Percentiles rank a stretch among this genome's conserved stretches.
Evolutionary conservation across 2,329 filamentous ascomycete species (phyloP).

Genomic region (Tolypocladium capitatum): DNA sequence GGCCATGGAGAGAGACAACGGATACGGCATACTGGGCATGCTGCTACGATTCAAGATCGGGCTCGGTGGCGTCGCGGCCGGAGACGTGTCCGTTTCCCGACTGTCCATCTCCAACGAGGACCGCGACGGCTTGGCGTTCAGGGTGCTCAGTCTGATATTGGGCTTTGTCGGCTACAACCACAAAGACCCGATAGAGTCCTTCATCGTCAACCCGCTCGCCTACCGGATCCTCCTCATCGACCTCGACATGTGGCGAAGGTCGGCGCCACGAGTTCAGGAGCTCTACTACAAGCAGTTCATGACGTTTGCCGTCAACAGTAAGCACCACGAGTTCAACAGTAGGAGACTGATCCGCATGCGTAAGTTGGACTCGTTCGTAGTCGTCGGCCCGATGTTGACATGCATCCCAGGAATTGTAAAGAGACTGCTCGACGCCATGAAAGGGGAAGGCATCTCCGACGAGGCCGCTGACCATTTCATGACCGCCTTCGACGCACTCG

Average conservation of each 20-base stretch:
- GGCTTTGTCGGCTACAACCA: conserved; percentile 82
- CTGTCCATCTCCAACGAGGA: conserved; percentile 37
- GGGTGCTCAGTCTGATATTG: conserved; percentile 65
- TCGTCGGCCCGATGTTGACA: conserved; percentile 5
- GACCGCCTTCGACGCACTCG: conserved; percentile 62
- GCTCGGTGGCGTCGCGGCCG: conserved; percentile 21
- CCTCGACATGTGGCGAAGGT: conserved; percentile 82
- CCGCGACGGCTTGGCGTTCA: conserved; percentile 40
- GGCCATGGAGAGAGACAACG: conserved; percentile 92
- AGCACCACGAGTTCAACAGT: conserved; percentile 84
- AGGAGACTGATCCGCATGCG: conserved; percentile 80
- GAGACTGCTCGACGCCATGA: conserved; percentile 77
- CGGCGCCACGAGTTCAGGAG: conserved; percentile 62
- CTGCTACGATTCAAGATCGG: conserved; percentile 75
- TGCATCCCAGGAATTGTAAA: conserved; percentile 63
- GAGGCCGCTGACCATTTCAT: conserved; percentile 67
- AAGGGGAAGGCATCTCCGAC: conserved; percentile 63
- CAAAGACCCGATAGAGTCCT: conserved; percentile 66
- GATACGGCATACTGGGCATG: conserved; percentile 77
- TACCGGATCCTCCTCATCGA: conserved; percentile 89
- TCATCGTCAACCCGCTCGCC: conserved; percentile 90
- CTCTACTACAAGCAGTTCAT: conserved; percentile 90
- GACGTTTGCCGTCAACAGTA: conserved; percentile 78
- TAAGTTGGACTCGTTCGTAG: conserved; percentile 30
- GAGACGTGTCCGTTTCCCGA: conserved; percentile 20